Base-by-base conservation (phyloP, 1,139 yeast genomes). In the Geotrichum aggregatum region DNA sequence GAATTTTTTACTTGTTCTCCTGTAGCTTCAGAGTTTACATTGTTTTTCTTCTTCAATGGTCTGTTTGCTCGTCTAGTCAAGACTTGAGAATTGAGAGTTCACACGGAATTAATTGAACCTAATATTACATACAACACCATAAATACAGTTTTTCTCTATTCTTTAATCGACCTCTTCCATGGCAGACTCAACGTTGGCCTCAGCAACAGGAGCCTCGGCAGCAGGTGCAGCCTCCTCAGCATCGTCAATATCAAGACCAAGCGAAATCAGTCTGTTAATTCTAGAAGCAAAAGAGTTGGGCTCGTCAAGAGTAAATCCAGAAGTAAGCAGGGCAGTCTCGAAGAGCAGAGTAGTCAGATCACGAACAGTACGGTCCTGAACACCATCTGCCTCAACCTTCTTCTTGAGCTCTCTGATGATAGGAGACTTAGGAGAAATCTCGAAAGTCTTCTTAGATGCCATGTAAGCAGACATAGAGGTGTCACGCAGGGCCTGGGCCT, bases 151-250 rank as follows among this genome's bases (percentile, higher is more conserved):
- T n/a, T n/a, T n/a, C n/a, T n/a, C n/a, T n/a, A n/a, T n/a, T n/a
- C n/a, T n/a, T 74, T 87, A 94, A 76, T 92, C 98, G 73, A 92
- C 97, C 78, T 92, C 98, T 82, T 92, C 98, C 98, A 92, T 91
- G 70, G 92, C 96, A 63, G 95, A 85, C 79, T 89, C 98, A 49
- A 65, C 67, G 43, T 63, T 57, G 67, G 80, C 84, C 66, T 81
- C 81, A 62, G 79, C 85, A 59, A 79, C 78, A 54, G 81, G 70
- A 59, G 80, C 73, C 50, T 72, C 69, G 54, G 74, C 70, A 56
- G 74, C 67, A 61, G 72, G 77, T 55, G 72, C 79, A 64, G 75
- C 84, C 65, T 81, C 88, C n/a, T n/a, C n/a, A 48, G 84, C 87
- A 73, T 91, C 98, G 66, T 92, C 98, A 69, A 92, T 89, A 84